These are phyloP conservation scores for Dipodascopsis uninucleata DNA, from an alignment of 805 yeast genomes.

Conservation along the genomic window DNA sequence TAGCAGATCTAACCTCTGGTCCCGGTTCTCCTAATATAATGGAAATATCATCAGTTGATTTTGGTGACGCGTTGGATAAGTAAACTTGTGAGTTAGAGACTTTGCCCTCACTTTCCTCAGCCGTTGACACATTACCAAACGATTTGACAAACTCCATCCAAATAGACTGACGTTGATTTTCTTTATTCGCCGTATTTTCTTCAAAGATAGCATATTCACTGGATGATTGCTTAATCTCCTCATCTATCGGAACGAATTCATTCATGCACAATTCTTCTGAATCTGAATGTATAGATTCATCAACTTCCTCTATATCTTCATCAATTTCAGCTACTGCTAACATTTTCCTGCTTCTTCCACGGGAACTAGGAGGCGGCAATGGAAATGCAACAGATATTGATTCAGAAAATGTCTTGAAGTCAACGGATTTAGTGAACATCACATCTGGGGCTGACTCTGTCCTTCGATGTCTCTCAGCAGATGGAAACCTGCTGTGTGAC, in stretches of 20 bases:
- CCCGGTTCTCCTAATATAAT: slow-evolving; percentile 34
- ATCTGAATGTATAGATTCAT: too few species aligned
- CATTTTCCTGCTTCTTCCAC: slow-evolving; percentile 33
- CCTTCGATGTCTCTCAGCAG: slow-evolving; percentile 42
- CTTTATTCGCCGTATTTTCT: too few species aligned
- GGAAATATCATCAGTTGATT: slow-evolving; percentile 19
- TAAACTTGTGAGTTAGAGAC: slow-evolving; percentile 3
- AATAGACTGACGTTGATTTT: slow-evolving; percentile 14
- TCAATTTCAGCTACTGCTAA: slow-evolving; percentile 31
- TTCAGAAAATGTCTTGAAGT: slow-evolving; percentile 15
- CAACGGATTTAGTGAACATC: slow-evolving; percentile 22
- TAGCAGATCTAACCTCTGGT: slow-evolving; percentile 30
- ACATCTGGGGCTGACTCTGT: slow-evolving; percentile 57
- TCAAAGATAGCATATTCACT: too few species aligned
- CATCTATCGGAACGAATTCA: too few species aligned
- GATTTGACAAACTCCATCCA: slow-evolving; percentile 27
- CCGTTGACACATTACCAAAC: slow-evolving; percentile 17
- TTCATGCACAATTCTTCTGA: too few species aligned
- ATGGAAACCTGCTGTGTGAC: slow-evolving; percentile 15
- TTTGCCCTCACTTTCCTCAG: neutral
- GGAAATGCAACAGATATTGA: slow-evolving; percentile 7
- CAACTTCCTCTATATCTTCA: slow-evolving; percentile 5
- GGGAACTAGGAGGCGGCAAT: slow-evolving; percentile 6
- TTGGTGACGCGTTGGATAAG: slow-evolving; percentile 6
- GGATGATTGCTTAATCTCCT: too few species aligned